These are phyloP conservation scores for Fusarium sp. DNA, from an alignment of 2,329 filamentous ascomycete genomes.

Conservation along the genomic window DNA sequence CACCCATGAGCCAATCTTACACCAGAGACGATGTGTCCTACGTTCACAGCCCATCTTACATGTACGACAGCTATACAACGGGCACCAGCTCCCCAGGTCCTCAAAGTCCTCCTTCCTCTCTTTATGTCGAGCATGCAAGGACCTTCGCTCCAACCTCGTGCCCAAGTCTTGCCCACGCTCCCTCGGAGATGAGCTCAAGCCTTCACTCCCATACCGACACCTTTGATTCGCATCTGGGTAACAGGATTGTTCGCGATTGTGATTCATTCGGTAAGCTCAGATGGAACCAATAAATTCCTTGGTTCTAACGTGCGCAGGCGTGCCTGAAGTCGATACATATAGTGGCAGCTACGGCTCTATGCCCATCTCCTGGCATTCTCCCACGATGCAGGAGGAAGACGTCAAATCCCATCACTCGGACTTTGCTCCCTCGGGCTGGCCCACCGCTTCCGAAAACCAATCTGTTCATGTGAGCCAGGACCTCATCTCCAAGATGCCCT, in stretches of 20 bases:
- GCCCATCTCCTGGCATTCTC: conserved; percentile 61
- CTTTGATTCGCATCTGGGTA: conserved; percentile 67
- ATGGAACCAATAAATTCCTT: conserved; percentile 52
- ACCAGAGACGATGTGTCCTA: conserved; percentile 69
- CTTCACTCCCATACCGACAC: conserved; percentile 70
- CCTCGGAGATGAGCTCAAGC: conserved; percentile 71
- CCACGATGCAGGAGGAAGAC: conserved; percentile 58
- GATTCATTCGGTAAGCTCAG: conserved; percentile 66
- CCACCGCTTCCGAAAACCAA: conserved; percentile 59
- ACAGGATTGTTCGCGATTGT: conserved; percentile 66
- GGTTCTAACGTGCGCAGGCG: conserved; percentile 59
- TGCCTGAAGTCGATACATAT: conserved; percentile 66
- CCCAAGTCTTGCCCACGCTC: conserved; percentile 71
- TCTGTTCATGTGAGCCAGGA: conserved; percentile 67
- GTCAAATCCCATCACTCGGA: conserved; percentile 59
- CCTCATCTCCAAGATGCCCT: conserved; percentile 82
- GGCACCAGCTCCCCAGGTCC: conserved; percentile 65
- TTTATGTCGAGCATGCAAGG: conserved; percentile 66
- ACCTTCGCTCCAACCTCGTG: conserved; percentile 68
- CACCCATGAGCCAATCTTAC: conserved; percentile 69
- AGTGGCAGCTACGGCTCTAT: conserved; percentile 63
- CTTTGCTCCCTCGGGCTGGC: conserved; percentile 62
- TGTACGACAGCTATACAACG: conserved; percentile 68
- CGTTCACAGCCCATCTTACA: conserved; percentile 66
- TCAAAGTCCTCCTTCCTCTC: conserved; percentile 66